Evolutionary conservation across 148 eudicot genomes (phyloP), one percentile per base, ranked within the genome.

Genomic region (Spergularia marina): DNA sequence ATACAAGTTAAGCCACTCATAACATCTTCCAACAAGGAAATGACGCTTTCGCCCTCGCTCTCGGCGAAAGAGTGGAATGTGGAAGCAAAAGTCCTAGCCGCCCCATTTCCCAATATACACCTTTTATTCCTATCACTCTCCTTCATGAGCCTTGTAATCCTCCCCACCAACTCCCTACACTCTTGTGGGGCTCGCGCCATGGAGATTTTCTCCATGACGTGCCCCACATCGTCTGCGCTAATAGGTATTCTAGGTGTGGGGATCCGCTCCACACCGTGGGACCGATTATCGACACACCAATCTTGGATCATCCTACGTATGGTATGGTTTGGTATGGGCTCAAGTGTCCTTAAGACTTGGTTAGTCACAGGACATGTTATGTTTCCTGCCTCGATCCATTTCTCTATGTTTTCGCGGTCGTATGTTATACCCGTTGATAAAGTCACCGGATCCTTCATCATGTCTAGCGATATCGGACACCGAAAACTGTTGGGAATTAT

Each of bases 381-480:
- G 52, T 94, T 87, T 4, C 92, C 97, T 0, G 77, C 74, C 17
- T 89, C 91, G 12, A 90, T 87, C 98, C 98, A 94, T 67, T 71
- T 87, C 53, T 92, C 98, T 63, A 94, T 94, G 74, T 82, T 85
- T 17, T 87, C 89, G 18, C 98, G 83, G 63, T 94, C 98, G 30
- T 94, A 94, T 2, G 98, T 87, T 6, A 94, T 92, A 4, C 98
- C 98, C 0, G 97, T 86, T 0, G 93, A 79, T 18, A 94, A 63
- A 6, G 94, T 90, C 47, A 94, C 98, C 16, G 98, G 98, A 70
- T 94, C 98, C 68, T 89, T 90, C 98, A 94, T 94, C 77, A 92
- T 36, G 10, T 94, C 98, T 2, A 94, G 83, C 1, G 98, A 90
- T 18, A 94, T 89, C 4, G 98, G 97, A 71, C 98, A 94, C 25